These are phyloP conservation scores for Solanum etuberosum DNA, from an alignment of 257 asterid genomes.

Conservation along the genomic window DNA sequence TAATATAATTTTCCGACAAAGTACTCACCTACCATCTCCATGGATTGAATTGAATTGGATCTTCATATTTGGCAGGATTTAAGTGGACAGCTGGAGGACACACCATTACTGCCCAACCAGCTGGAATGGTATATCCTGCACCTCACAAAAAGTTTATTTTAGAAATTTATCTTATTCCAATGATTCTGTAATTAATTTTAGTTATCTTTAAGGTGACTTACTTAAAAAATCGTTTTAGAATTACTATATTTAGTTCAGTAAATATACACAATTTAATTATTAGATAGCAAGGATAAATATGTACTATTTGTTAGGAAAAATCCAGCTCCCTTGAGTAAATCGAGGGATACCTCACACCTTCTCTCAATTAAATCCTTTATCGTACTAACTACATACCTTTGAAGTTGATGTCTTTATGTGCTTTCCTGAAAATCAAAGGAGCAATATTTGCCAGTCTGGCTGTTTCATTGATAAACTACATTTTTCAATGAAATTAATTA, in stretches of 20 bases:
- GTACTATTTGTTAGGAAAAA: too few species aligned
- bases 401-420: constrained; percentile 48
- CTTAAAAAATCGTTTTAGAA: too few species aligned
- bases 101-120: constrained; percentile 87
- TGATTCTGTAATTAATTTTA: too few species aligned
- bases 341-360: too few species aligned
- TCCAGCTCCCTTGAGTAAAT: too few species aligned
- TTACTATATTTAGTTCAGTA: too few species aligned
- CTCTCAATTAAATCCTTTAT: too few species aligned
- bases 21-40: constrained; percentile 83
- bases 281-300: too few species aligned
- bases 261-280: too few species aligned
- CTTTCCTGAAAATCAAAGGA: constrained; percentile 73
- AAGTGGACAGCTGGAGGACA: constrained; percentile 88
- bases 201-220: too few species aligned
- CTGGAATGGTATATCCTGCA: constrained; percentile 82
- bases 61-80: constrained; percentile 50
- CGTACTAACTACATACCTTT: constrained; percentile 27
- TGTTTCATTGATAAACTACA: constrained; percentile 78
- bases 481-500: background rate
- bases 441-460: constrained; percentile 81
- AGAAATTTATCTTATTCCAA: background rate
- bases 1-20: background rate
- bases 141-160: background rate
- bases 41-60: constrained; percentile 77